These are phyloP conservation scores for Pythium sp. DNA, from an alignment of 352 stramenopile genomes.

Conservation along the genomic window DNA sequence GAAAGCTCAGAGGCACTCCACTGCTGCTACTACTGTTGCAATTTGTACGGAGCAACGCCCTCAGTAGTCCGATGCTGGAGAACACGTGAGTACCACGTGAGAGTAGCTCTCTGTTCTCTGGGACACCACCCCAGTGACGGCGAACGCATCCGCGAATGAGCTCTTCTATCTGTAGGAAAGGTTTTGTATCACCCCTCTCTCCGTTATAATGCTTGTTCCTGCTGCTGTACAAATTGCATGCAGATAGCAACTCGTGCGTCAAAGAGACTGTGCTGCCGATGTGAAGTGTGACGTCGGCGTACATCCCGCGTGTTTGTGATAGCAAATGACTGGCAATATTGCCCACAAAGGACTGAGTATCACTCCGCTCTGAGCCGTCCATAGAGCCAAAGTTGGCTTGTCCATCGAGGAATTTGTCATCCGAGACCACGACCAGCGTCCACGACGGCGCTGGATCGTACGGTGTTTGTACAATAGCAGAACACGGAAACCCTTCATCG, in stretches of 20 bases:
- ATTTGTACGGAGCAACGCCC: conserved; percentile 24
- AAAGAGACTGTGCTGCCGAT: conserved; percentile 31
- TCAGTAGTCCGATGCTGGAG: conserved; percentile 34
- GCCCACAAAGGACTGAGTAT: conserved; percentile 16
- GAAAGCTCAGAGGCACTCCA: conserved; percentile 31
- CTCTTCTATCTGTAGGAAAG: conserved; percentile 9
- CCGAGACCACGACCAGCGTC: conserved; percentile 16
- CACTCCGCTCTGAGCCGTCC: background rate
- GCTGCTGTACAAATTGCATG: conserved; percentile 15
- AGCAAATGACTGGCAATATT: conserved; percentile 34
- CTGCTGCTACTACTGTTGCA: background rate
- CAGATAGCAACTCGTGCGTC: conserved; percentile 29
- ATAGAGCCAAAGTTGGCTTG: conserved; percentile 2
- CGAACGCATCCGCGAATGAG: conserved; percentile 37
- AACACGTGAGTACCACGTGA: conserved; percentile 44
- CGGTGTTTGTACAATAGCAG: conserved; percentile 11
- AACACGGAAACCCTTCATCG: background rate
- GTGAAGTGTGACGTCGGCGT: conserved; percentile 34
- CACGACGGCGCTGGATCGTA: conserved; percentile 13
- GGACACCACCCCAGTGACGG: conserved; percentile 37
- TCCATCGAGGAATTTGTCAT: conserved; percentile 10
- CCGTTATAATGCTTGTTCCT: background rate
- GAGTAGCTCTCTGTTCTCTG: conserved; percentile 29
- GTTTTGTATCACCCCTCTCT: background rate
- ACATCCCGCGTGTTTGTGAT: conserved; percentile 18